A percentile compares a stretch with the other conserved stretches of the same genome.
Evolutionary conservation across 1,284 basidiomycete species (phyloP).

Genomic region (Cryptococcus wingfieldii): DNA sequence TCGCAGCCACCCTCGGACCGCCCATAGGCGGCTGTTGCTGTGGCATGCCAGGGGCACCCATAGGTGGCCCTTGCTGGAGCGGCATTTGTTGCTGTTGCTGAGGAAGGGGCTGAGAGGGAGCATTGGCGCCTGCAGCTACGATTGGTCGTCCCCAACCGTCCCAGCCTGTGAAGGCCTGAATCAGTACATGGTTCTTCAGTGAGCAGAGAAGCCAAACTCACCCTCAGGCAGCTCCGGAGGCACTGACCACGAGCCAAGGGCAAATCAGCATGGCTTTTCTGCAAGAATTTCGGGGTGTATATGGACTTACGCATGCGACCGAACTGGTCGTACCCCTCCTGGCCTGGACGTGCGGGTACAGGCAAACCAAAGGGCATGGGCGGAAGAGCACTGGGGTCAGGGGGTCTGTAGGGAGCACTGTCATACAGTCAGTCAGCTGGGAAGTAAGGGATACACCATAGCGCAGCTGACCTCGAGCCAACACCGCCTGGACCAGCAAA

Average conservation of each 20-base stretch:
- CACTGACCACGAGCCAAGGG: conserved; percentile 14
- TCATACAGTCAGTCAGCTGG: conserved; percentile 2
- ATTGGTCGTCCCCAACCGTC: conserved; percentile 41
- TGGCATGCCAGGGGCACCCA: conserved; percentile 16
- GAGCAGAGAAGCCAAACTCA: conserved; percentile 4
- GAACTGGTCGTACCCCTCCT: conserved; percentile 42
- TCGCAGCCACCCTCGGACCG: neutral
- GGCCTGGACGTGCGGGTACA: conserved; percentile 39
- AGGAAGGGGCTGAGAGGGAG: conserved; percentile 1
- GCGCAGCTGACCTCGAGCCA: conserved; percentile 26
- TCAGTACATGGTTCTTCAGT: neutral
- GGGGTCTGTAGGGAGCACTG: conserved; percentile 36
- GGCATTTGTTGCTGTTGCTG: neutral
- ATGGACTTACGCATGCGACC: conserved; percentile 33
- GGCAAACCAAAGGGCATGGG: conserved; percentile 40
- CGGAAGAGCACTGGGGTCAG: conserved; percentile 35
- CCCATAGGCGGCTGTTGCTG: neutral
- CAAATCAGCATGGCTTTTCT: neutral
- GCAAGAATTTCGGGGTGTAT: neutral
- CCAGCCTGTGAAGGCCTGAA: conserved; percentile 23
- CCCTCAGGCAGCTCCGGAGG: conserved; percentile 37
- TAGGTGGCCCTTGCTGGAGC: neutral
- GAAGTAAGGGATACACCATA: neutral
- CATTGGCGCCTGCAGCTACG: conserved; percentile 19
- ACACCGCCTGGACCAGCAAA: conserved; percentile 41